Conservation (phyloP, 345 rosid species). For the Erucastrum elatum region DNA sequence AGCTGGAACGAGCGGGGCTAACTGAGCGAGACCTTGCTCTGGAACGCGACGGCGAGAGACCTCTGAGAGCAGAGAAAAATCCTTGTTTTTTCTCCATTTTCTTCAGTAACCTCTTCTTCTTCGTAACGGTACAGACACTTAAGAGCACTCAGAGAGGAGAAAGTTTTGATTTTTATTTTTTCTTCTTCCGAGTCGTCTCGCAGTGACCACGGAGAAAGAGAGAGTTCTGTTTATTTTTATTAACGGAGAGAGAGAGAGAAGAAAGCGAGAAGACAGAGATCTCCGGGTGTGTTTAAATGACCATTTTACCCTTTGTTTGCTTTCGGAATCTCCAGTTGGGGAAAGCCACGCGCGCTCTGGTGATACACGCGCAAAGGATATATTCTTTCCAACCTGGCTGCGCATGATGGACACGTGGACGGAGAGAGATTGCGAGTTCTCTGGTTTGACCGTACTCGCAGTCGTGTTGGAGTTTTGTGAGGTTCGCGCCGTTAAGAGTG, state of each 20-base stretch:
- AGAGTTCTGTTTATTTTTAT: conserved; percentile 19
- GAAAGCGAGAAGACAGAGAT: conserved; percentile 41
- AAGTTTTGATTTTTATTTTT: background rate
- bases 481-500: conserved; percentile 39
- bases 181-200: background rate
- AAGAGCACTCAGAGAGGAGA: background rate
- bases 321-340: background rate
- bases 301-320: conserved; percentile 22
- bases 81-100: conserved; percentile 88
- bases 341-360: conserved; percentile 16
- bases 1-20: conserved; percentile 59
- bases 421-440: conserved; percentile 1
- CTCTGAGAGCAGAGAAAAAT: conserved; percentile 84
- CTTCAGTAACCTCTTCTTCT: background rate
- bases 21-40: conserved; percentile 61
- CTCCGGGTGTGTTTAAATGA: conserved; percentile 1
- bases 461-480: background rate
- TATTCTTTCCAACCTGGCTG: conserved; percentile 32
- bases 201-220: conserved; percentile 23
- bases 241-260: background rate
- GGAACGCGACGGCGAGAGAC: conserved; percentile 85
- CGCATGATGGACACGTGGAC: conserved; percentile 40
- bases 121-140: background rate
- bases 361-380: conserved; percentile 13
- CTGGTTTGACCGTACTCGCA: conserved; percentile 1